Evolutionary conservation across 805 yeast genomes (phyloP), one percentile per base, ranked within the genome.

Genomic region (Yarrowia phangngaensis): DNA sequence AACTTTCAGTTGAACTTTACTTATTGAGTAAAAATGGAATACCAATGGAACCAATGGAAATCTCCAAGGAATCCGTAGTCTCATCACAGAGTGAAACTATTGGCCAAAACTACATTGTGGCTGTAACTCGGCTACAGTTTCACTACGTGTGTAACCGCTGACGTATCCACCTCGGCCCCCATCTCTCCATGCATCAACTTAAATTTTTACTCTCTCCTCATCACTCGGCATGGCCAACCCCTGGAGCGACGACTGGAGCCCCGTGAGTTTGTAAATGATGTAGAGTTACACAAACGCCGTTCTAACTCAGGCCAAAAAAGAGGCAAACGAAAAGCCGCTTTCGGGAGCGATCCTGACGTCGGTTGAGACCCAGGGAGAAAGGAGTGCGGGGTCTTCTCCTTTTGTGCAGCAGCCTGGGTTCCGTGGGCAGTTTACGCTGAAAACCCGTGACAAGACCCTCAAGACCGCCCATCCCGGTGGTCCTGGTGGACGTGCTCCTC

Each of bases 161-260:
- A n/a, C n/a, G n/a, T n/a, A n/a, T n/a, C n/a, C n/a, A n/a, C 33
- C n/a, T 3, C 4, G 7, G 8, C 8, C 20, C 6, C 38, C 38
- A 11, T 11, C 27, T 11, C 8, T 15, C 12, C 30, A 9, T 27
- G 15, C 19, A 32, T 38, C 45, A 38, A 38, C 45, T 14, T 38
- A 38, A 38, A 17, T 26, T 38, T 27, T 38, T n/a, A 13, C 32
- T 26, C 22, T 31, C 17, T 24, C 24, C 32, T 20, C 24, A 19
- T n/a, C n/a, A n/a, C n/a, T n/a, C 45, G 45, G 45, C 45, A 38
- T 38, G 45, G 32, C 45, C 45, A 32, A 38, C 24, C 45, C 45
- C 45, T 38, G 45, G 45, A 38, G 45, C 17, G 45, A 38, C 45
- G 45, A 38, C 45, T 38, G 45, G 45, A 38, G 45, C 32, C 6